Evolutionary conservation across 2,329 filamentous ascomycete genomes (phyloP), one percentile per base, ranked within the genome.

Genomic region (Phialophora macrospora): DNA sequence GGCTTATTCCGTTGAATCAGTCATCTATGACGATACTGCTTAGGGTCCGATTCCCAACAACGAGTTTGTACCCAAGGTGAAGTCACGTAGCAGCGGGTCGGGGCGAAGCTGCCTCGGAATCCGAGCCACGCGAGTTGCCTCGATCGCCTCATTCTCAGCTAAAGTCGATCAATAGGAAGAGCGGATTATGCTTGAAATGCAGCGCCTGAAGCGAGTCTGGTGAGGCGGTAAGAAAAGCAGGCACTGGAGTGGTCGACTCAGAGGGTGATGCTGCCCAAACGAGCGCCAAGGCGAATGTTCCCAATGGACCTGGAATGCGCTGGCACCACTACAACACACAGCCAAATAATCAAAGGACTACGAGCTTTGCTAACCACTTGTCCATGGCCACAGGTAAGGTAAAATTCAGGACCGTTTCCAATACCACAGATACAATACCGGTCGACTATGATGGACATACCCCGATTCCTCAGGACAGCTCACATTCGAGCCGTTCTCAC

Each of bases 111-210:
- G 54, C 52, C 30, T 38, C 22, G 41, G 30, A 26, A 55, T 12
- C 59, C 48, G 48, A 48, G 52, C 12, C 54, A 64, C 22, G 65
- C 49, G 44, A 60, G 55, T 49, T 59, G 52, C 17, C 52, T 55
- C 52, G 52, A 55, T 32, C 60, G 65, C 65, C 65, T 68, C 65
- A 65, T 68, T 68, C 46, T 48, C 46, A 68, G 55, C 30, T n/a
- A 41, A 26, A 24, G 24, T 28, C 20, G 46, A 60, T 62, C 65
- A 59, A 68, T 67, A 58, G 59, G 48, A 64, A 51, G 46, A 28
- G 12, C 30, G 38, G 12, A 34, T 51, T 49, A 44, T 44, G n/a
- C 20, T 9, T 20, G 3, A 22, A 22, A 20, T 58, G 32, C 48
- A 26, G 59, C 38, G 41, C 38, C 28, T 32, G 49, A 60, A 46